These are phyloP conservation scores for Suillus alpinus DNA, from an alignment of 768 basidiomycete species.

Conservation along the genomic window DNA sequence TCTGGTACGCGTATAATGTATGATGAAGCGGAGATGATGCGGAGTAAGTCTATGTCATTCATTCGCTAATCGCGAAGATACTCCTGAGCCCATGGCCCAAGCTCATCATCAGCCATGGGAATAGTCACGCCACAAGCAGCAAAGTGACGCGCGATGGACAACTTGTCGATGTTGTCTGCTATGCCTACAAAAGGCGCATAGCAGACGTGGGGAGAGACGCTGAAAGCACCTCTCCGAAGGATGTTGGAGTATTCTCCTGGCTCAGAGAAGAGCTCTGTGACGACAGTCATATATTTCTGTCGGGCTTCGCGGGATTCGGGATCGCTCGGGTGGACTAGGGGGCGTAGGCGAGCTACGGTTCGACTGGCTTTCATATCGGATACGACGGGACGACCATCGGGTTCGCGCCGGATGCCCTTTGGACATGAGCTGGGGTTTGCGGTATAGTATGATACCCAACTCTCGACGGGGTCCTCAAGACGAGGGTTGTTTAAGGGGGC, in stretches of 20 bases:
- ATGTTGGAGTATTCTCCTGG: conserved; percentile 39
- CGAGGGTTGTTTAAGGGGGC: conserved; percentile 40
- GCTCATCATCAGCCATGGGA: conserved; percentile 32
- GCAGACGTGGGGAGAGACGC: conserved; percentile 31
- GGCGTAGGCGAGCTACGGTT: conserved; percentile 47
- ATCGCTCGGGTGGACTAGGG: conserved; percentile 31
- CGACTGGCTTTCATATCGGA: conserved; percentile 46
- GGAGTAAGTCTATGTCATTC: neutral
- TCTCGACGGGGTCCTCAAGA: conserved; percentile 44
- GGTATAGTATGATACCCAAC: conserved; percentile 45
- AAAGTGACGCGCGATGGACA: conserved; percentile 40
- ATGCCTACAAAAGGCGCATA: conserved; percentile 31
- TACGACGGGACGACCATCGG: conserved; percentile 35
- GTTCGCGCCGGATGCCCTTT: conserved; percentile 43
- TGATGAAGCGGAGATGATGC: neutral
- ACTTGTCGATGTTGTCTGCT: conserved; percentile 28
- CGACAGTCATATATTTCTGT: conserved; percentile 38
- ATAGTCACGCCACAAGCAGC: conserved; percentile 40
- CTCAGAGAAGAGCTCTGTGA: conserved; percentile 39
- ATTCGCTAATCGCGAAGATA: conserved; percentile 21
- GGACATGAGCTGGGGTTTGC: conserved; percentile 46
- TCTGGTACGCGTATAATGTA: conserved; percentile 13
- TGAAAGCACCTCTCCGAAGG: conserved; percentile 33
- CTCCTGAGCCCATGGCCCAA: conserved; percentile 39
- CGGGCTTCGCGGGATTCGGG: conserved; percentile 33